Percentiles rank a stretch among this genome's conserved stretches.
These are phyloP conservation scores for Colletotrichum lupini DNA, from an alignment of 2,329 filamentous ascomycete species.

Conservation along the genomic window DNA sequence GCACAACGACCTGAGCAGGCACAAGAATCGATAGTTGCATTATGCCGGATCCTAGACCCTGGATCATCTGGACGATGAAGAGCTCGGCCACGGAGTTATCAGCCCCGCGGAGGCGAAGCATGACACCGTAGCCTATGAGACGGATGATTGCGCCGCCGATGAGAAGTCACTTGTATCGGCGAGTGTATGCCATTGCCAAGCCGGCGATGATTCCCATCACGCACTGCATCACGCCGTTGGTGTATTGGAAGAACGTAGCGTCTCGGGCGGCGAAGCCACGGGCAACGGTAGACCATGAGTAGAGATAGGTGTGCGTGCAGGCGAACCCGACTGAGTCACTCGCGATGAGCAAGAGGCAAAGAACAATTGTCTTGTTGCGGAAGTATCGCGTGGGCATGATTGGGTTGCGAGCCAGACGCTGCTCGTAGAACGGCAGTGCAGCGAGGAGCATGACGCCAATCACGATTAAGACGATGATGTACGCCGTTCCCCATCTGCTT, in stretches of 20 bases:
- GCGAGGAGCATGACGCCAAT: constrained; percentile 63
- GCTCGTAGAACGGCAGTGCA: constrained; percentile 57
- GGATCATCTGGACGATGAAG: constrained; percentile 50
- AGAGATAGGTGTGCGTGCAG: constrained; percentile 52
- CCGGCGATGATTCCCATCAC: constrained; percentile 54
- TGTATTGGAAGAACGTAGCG: constrained; percentile 45
- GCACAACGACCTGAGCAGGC: constrained; percentile 37
- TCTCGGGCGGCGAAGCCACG: constrained; percentile 41
- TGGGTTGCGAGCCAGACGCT: constrained; percentile 57
- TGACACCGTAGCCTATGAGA: constrained; percentile 41
- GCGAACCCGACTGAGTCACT: constrained; percentile 44
- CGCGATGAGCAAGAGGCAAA: constrained; percentile 39
- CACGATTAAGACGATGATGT: constrained; percentile 59
- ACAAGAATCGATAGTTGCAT: constrained; percentile 48
- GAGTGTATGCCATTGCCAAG: constrained; percentile 45
- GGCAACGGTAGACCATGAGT: constrained; percentile 53
- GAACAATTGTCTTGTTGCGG: constrained; percentile 39
- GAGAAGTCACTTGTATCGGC: constrained; percentile 46
- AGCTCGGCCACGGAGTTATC: constrained; percentile 45
- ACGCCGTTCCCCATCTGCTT: constrained; percentile 52
- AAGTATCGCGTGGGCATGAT: constrained; percentile 57
- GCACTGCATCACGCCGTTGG: constrained; percentile 49
- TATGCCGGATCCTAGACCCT: constrained; percentile 41
- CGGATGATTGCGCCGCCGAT: constrained; percentile 45
- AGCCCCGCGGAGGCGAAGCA: constrained; percentile 49